Conservation (phyloP, 2,329 filamentous ascomycete species). For the Nemania sp. region DNA sequence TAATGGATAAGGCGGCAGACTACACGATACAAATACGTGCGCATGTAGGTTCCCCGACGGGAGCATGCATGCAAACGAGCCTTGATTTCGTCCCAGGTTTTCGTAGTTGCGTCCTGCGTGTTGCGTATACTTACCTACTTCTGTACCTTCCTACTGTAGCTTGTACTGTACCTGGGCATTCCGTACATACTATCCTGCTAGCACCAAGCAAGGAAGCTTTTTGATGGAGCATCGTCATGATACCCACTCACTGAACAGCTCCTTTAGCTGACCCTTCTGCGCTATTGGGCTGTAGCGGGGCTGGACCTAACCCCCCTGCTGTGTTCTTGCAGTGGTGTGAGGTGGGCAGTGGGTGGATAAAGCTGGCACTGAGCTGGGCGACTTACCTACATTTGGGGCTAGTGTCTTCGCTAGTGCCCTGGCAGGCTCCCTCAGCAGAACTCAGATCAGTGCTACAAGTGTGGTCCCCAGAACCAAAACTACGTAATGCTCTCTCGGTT, state of each 20-base stretch:
- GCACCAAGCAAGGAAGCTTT: conserved; percentile 28
- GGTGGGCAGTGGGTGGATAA: not conserved
- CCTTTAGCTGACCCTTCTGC: conserved; percentile 17
- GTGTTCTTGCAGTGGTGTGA: not conserved
- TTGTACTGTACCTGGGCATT: not conserved
- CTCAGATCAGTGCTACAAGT: conserved; percentile 4
- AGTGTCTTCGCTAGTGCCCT: not conserved
- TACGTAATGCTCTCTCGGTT: conserved; percentile 30
- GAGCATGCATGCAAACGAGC: conserved; percentile 17
- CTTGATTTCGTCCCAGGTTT: conserved; percentile 32
- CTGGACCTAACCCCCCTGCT: conserved; percentile 6
- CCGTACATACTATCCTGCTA: not conserved
- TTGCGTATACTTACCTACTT: too few relatives aligned
- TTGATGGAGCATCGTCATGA: conserved; percentile 35
- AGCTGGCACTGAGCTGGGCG: conserved; percentile 6
- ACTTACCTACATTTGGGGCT: not conserved
- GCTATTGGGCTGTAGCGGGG: conserved; percentile 26
- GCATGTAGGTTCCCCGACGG: not conserved
- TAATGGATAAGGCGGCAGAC: not conserved
- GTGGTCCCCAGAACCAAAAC: conserved; percentile 11
- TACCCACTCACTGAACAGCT: conserved; percentile 24
- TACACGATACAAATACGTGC: not conserved
- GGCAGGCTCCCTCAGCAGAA: conserved; percentile 28
- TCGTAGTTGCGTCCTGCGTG: conserved; percentile 30
- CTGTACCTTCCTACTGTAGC: too few relatives aligned